Conservation (phyloP, 805 yeast genomes). For the Metschnikowia cerradonensis region DNA sequence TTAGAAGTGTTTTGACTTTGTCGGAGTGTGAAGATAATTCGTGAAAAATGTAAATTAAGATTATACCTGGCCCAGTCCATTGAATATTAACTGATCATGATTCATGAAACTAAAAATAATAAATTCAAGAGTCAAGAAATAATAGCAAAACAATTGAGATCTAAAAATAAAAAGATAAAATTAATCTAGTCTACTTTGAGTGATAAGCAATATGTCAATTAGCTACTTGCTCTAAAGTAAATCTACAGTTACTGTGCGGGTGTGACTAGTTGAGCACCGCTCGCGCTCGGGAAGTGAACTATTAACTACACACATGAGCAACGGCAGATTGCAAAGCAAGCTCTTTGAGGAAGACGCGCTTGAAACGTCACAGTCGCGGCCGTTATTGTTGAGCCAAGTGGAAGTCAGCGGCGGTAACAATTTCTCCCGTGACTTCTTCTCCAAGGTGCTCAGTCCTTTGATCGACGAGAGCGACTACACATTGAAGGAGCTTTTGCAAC, state of each 20-base stretch:
- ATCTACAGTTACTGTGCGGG: not conserved
- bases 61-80: too few relatives aligned
- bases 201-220: too few relatives aligned
- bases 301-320: not conserved
- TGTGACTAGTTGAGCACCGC: not conserved
- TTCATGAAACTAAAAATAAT: too few relatives aligned
- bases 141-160: too few relatives aligned
- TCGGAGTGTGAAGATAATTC: too few relatives aligned
- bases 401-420: slow-evolving; percentile 41
- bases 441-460: slow-evolving; percentile 43
- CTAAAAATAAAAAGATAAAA: too few relatives aligned
- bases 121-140: too few relatives aligned
- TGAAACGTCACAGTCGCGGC: slow-evolving; percentile 28
- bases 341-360: slow-evolving; percentile 29
- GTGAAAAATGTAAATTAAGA: too few relatives aligned
- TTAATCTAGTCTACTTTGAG: too few relatives aligned
- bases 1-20: too few relatives aligned
- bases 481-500: slow-evolving; percentile 36
- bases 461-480: slow-evolving; percentile 40
- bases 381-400: slow-evolving; percentile 32
- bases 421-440: slow-evolving; percentile 45
- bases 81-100: too few relatives aligned
- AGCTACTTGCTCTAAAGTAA: not conserved
- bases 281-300: not conserved
- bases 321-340: slow-evolving; percentile 11